These are phyloP conservation scores for Chytriomyces sp. DNA, from an alignment of 192 early-diverging fungal species.

Conservation along the genomic window DNA sequence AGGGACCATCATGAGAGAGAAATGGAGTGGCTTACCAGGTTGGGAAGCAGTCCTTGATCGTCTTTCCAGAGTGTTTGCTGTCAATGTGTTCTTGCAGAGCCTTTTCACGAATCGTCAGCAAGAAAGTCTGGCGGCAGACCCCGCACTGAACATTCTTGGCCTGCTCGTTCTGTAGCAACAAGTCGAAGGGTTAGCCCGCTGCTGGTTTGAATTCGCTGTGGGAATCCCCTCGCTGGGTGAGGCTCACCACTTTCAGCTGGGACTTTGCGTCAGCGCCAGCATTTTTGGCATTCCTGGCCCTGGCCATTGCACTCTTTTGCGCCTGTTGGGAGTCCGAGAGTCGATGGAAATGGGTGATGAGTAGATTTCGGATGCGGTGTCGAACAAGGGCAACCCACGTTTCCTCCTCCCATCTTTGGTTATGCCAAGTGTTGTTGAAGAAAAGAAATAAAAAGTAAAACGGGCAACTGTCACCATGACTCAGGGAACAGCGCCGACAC, in stretches of 20 bases:
- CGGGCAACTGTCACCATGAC: too few relatives aligned
- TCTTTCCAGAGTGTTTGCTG: conserved; percentile 74
- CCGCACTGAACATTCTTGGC: conserved; percentile 81
- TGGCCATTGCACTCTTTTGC: conserved; percentile 46
- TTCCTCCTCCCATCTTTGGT: conserved; percentile 27
- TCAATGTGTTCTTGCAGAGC: conserved; percentile 50
- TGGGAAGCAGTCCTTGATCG: conserved; percentile 77
- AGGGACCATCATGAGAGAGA: too few relatives aligned
- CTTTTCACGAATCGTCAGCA: conserved; percentile 77
- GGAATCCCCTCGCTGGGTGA: not conserved
- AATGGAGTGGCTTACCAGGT: conserved; percentile 4
- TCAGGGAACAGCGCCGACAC: too few relatives aligned
- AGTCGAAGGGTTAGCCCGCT: not conserved
- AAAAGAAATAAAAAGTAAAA: not conserved
- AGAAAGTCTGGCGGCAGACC: conserved; percentile 79
- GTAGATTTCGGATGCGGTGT: not conserved
- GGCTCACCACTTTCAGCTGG: conserved; percentile 48
- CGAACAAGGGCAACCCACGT: conserved; percentile 5
- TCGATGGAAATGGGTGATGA: not conserved
- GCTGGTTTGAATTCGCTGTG: not conserved
- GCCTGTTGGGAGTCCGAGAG: conserved; percentile 19
- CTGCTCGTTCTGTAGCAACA: conserved; percentile 68
- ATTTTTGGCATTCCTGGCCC: conserved; percentile 33
- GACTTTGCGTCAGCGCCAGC: conserved; percentile 43
- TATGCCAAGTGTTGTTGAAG: not conserved